Evolutionary conservation across 2,329 filamentous ascomycete genomes (phyloP).

Genomic region (Rhexocercosporidium sp.): DNA sequence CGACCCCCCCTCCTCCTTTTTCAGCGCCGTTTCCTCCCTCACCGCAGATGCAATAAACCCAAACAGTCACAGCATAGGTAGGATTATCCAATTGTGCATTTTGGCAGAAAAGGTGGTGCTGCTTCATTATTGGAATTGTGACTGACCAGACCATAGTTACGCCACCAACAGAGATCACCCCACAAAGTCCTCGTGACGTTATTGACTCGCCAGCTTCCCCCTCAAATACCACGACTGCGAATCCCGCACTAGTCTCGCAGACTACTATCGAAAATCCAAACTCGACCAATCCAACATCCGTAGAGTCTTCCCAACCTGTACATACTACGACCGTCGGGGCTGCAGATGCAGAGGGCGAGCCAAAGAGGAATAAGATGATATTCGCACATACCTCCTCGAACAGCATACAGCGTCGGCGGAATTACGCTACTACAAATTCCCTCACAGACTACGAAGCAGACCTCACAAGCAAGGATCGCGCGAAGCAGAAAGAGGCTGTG

Average conservation of each 20-base stretch:
- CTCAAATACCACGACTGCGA: constrained; percentile 15
- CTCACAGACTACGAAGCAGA: constrained; percentile 60
- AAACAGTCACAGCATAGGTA: constrained; percentile 22
- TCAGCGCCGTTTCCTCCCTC: not conserved
- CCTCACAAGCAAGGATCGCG: constrained; percentile 65
- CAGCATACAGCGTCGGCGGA: constrained; percentile 32
- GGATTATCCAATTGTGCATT: constrained; percentile 9
- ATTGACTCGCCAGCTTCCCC: constrained; percentile 12
- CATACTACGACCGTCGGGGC: constrained; percentile 20
- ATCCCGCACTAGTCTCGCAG: constrained; percentile 7
- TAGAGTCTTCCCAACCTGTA: constrained; percentile 13
- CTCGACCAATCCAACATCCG: constrained; percentile 13
- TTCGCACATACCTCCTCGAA: constrained; percentile 26
- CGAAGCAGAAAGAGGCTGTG: constrained; percentile 67
- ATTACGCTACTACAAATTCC: constrained; percentile 41
- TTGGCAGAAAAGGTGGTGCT: constrained; percentile 4
- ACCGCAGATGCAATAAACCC: constrained; percentile 13
- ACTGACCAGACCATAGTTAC: constrained; percentile 28
- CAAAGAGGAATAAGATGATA: constrained; percentile 35
- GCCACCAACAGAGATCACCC: constrained; percentile 23
- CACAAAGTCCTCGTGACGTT: constrained; percentile 27
- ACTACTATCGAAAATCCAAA: constrained; percentile 5
- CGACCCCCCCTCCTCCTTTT: constrained; percentile 10
- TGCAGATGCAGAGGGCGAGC: constrained; percentile 2
- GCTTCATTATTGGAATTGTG: constrained; percentile 5